Evolutionary conservation across 352 stramenopile genomes (phyloP).

Genomic region (Pythium coloratum): DNA sequence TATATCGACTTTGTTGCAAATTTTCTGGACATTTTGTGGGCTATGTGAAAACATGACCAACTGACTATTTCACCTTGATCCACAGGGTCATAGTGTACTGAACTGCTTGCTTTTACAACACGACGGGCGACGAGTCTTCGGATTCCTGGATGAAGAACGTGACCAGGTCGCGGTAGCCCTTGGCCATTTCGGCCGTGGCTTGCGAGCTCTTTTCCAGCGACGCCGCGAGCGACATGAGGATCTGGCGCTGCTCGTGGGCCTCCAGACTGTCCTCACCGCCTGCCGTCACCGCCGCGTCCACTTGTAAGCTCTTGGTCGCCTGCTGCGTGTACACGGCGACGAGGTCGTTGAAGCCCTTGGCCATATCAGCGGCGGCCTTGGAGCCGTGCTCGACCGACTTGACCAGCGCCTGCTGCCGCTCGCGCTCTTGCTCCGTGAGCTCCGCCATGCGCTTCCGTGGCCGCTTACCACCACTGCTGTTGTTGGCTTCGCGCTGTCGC

Average conservation of each 20-base stretch:
- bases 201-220: conserved; percentile 53
- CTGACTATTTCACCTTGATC: neutral
- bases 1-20: neutral
- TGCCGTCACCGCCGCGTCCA: conserved; percentile 10
- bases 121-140: neutral
- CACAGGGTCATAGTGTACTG: neutral
- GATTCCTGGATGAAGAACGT: conserved; percentile 27
- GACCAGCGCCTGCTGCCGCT: conserved; percentile 35
- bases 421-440: conserved; percentile 18
- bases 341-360: conserved; percentile 29
- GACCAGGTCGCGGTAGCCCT: conserved; percentile 29
- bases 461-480: conserved; percentile 4
- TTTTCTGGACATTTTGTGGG: neutral
- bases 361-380: conserved; percentile 40
- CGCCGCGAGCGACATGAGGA: conserved; percentile 30
- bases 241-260: conserved; percentile 22
- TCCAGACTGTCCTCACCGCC: conserved; percentile 12
- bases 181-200: conserved; percentile 39
- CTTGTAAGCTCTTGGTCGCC: conserved; percentile 21
- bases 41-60: neutral
- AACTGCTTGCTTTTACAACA: neutral
- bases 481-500: conserved; percentile 15
- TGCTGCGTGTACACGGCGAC: conserved; percentile 27
- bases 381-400: conserved; percentile 56
- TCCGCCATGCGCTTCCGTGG: conserved; percentile 16